Conservation (phyloP, 257 asterid genomes). For the Thymus mandschuricus region DNA sequence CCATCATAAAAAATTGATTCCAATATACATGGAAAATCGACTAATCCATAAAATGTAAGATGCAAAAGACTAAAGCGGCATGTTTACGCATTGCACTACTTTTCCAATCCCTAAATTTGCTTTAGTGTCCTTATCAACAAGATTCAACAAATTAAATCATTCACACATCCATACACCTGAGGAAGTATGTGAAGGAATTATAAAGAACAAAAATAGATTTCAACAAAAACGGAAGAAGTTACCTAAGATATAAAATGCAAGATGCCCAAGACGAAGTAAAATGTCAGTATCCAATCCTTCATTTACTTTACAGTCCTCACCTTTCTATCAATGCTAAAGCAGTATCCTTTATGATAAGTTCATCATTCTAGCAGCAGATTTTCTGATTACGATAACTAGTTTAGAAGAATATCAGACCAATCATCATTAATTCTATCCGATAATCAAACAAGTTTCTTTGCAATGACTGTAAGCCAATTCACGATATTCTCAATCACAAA, state of each 20-base stretch:
- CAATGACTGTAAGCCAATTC: neutral
- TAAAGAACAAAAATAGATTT: neutral
- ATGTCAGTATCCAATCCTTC: neutral
- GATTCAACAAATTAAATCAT: conserved; percentile 28
- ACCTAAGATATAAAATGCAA: conserved; percentile 6
- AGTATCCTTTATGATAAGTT: conserved; percentile 12
- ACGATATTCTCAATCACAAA: neutral
- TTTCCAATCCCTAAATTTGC: neutral
- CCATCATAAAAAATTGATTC: neutral
- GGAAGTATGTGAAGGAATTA: neutral
- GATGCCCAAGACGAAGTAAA: neutral
- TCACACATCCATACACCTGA: conserved; percentile 10
- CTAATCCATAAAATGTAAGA: conserved; percentile 7
- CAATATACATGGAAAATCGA: neutral
- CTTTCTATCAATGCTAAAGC: neutral
- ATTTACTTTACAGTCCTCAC: neutral
- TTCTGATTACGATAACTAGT: neutral
- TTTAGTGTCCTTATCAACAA: conserved; percentile 8
- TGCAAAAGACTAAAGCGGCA: neutral
- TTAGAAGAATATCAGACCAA: conserved; percentile 6
- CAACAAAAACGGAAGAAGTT: neutral
- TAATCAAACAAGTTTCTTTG: neutral
- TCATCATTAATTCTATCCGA: conserved; percentile 1
- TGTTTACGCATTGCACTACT: neutral
- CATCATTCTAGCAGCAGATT: neutral